Evolutionary conservation across 306 rosid genomes (phyloP).

Genomic region (Heteromeles arbutifolia): DNA sequence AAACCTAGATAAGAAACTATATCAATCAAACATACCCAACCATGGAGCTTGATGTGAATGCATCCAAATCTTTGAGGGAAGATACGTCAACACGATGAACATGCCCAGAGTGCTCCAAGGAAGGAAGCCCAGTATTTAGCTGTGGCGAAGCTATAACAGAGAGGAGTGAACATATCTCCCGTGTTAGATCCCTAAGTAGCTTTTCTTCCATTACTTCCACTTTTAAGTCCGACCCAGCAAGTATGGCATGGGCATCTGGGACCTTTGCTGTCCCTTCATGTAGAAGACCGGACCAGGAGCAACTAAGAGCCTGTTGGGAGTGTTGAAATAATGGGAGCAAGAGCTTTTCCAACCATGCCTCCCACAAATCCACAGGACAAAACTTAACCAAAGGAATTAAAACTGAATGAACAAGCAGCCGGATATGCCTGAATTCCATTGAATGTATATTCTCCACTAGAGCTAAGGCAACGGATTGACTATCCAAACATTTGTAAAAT

Average conservation of each 20-base stretch:
- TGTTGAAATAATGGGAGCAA: slow-evolving; percentile 69
- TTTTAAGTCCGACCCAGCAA: slow-evolving; percentile 75
- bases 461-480: slow-evolving; percentile 58
- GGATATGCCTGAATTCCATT: slow-evolving; percentile 95
- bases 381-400: slow-evolving; percentile 70
- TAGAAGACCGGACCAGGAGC: slow-evolving; percentile 83
- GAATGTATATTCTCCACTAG: slow-evolving; percentile 86
- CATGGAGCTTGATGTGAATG: slow-evolving; percentile 63
- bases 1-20: slow-evolving; percentile 10
- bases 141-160: slow-evolving; percentile 66
- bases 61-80: slow-evolving; percentile 68
- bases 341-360: slow-evolving; percentile 81
- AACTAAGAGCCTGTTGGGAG: slow-evolving; percentile 62
- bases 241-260: slow-evolving; percentile 70
- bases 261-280: slow-evolving; percentile 85
- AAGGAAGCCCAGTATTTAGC: slow-evolving; percentile 68
- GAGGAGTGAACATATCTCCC: slow-evolving; percentile 75
- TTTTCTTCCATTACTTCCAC: slow-evolving; percentile 94
- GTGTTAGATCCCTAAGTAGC: slow-evolving; percentile 78
- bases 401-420: slow-evolving; percentile 80
- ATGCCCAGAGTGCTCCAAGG: slow-evolving; percentile 89
- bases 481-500: slow-evolving; percentile 68
- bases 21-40: slow-evolving; percentile 59
- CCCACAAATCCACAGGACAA: slow-evolving; percentile 87
- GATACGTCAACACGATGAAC: slow-evolving; percentile 51